Evolutionary conservation across 2,329 filamentous ascomycete genomes (phyloP), one percentile per base, ranked within the genome.

Genomic region (Colletotrichum sidae): DNA sequence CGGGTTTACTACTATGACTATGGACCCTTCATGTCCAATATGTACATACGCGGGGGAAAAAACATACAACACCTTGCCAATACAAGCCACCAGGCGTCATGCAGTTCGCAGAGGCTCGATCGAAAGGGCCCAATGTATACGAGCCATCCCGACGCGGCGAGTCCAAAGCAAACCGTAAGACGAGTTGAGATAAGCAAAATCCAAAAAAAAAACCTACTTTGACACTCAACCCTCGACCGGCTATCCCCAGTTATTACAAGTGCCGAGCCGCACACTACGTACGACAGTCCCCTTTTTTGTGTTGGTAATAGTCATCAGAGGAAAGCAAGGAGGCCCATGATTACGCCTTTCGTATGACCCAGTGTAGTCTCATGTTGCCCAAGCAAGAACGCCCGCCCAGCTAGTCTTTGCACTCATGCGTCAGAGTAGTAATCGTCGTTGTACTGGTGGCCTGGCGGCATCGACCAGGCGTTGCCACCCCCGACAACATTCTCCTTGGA

Each of bases 351-450:
- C 60, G 60, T 59, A 53, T 60, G 65, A 42, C 51, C 60, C 55
- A 25, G 44, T 45, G 33, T 60, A 65, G 33, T 59, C 52, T 53
- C 59, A 57, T 66, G 58, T 58, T 55, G 55, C 55, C 55, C 58
- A 52, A 53, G 63, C 47, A 57, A 62, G 37, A 64, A 59, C 63
- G 58, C 58, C 64, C 55, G 52, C 51, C 55, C 34, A 59, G n/a
- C 56, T 35, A 51, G 45, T 15, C 54, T 63, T 42, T 51, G 45
- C 41, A 62, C 54, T 70, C 80, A 87, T 65, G 77, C 81, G 69
- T 87, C 85, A 49, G 84, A 84, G 71, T 83, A 86, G 70, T 86
- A 88, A 65, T 86, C 84, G 41, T 88, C 85, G 52, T 83, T 81
- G 69, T 84, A 84, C 50, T 81, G 78, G 53, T 85, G 82, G 52